Evolutionary conservation across 495 filamentous ascomycete genomes (phyloP).

Genomic region (Pyrenula massariospora): DNA sequence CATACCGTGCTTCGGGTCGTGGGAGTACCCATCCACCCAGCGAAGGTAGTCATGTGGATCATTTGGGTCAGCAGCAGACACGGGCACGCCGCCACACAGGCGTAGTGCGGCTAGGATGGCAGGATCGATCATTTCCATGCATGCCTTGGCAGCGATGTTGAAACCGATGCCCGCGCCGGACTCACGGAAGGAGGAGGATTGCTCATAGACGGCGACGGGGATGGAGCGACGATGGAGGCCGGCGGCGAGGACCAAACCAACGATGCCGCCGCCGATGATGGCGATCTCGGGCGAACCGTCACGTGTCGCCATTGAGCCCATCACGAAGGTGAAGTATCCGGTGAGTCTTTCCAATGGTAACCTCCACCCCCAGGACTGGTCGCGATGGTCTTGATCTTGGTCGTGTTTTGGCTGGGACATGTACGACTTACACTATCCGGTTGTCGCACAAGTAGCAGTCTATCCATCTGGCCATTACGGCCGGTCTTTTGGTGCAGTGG

Average conservation of each 20-base stretch:
- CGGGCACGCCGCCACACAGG: conserved; percentile 6
- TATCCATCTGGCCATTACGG: too few relatives aligned
- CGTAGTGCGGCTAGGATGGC: conserved; percentile 9
- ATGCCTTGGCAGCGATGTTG: conserved; percentile 23
- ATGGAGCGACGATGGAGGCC: conserved; percentile 24
- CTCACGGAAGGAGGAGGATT: conserved; percentile 19
- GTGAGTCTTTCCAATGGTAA: neutral
- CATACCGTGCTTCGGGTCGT: conserved; percentile 3
- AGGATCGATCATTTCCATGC: conserved; percentile 11
- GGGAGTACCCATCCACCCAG: conserved; percentile 25
- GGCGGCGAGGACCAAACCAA: conserved; percentile 23
- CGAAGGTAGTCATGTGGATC: conserved; percentile 19
- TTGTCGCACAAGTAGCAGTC: too few relatives aligned
- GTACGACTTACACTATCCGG: neutral
- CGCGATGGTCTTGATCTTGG: neutral
- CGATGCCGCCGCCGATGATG: conserved; percentile 33
- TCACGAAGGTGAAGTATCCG: neutral
- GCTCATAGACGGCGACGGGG: conserved; percentile 29
- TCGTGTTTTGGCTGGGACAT: neutral
- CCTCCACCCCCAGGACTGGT: neutral
- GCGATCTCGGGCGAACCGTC: conserved; percentile 15
- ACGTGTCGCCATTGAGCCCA: neutral
- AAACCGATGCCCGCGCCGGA: conserved; percentile 35
- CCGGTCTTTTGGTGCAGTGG: too few relatives aligned
- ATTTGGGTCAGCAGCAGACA: conserved; percentile 11